Evolutionary conservation across 768 basidiomycete species (phyloP).

Genomic region (Tricholoma sp.): DNA sequence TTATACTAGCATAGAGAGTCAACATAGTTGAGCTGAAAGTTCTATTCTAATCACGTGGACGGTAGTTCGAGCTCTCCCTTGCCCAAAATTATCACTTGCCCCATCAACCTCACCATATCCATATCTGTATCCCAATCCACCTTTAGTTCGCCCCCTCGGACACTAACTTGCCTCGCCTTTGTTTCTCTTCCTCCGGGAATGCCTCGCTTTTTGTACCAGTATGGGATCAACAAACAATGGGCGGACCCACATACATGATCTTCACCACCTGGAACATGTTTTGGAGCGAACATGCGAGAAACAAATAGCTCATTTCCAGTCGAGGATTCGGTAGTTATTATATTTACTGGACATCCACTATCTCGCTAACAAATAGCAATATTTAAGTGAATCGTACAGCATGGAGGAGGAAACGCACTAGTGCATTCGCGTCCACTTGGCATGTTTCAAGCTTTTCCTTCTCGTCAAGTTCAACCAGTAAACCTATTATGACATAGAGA

Average conservation of each 20-base stretch:
- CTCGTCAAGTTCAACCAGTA: constrained; percentile 37
- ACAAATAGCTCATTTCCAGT: constrained; percentile 32
- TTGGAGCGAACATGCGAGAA: constrained; percentile 48
- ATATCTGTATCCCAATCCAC: constrained; percentile 31
- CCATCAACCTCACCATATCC: constrained; percentile 28
- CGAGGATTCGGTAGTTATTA: constrained; percentile 33
- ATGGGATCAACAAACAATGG: constrained; percentile 43
- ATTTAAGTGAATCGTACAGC: background rate
- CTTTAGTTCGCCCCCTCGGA: constrained; percentile 40
- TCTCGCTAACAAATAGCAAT: constrained; percentile 17
- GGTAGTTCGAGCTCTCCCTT: constrained; percentile 26
- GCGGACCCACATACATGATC: constrained; percentile 53
- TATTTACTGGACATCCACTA: constrained; percentile 30
- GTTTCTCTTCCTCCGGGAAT: constrained; percentile 28
- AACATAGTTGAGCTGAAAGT: too few species aligned
- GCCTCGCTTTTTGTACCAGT: constrained; percentile 38
- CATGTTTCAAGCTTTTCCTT: constrained; percentile 16
- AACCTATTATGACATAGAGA: constrained; percentile 16
- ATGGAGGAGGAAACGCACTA: constrained; percentile 25
- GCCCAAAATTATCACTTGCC: constrained; percentile 28
- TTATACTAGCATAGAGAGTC: too few species aligned
- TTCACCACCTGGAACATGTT: constrained; percentile 28
- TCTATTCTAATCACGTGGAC: background rate
- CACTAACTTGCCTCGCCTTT: constrained; percentile 47
- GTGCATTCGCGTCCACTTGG: constrained; percentile 23